A percentile compares a stretch with the other conserved stretches of the same genome.
Evolutionary conservation across 2,329 filamentous ascomycete species (phyloP).

Genomic region (Neofusicoccum laricinum): DNA sequence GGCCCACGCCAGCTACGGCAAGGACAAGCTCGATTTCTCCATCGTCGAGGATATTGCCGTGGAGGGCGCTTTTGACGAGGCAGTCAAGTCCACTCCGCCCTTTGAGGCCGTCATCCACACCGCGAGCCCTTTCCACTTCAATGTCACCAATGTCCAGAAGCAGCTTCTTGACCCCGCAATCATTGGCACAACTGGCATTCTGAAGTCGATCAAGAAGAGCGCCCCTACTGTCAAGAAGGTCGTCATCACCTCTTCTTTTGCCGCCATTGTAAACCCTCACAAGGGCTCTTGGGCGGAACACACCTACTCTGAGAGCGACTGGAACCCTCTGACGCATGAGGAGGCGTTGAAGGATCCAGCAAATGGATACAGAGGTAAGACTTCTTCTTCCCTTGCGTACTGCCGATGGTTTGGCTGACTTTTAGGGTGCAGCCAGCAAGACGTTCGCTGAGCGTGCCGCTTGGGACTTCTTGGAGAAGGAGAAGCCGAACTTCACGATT

Average conservation of each 20-base stretch:
- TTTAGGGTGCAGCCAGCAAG: constrained; percentile 50
- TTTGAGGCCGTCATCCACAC: constrained; percentile 64
- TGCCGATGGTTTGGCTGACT: not conserved
- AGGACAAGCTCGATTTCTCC: constrained; percentile 59
- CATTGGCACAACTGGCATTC: constrained; percentile 61
- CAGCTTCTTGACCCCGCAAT: constrained; percentile 59
- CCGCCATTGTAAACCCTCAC: constrained; percentile 58
- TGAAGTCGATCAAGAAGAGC: constrained; percentile 59
- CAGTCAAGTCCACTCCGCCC: constrained; percentile 58
- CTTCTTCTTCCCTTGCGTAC: not conserved
- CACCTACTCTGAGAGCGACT: constrained; percentile 54
- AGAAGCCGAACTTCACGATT: constrained; percentile 50
- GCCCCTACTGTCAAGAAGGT: constrained; percentile 70
- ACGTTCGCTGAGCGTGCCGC: constrained; percentile 58
- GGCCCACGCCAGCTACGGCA: constrained; percentile 49
- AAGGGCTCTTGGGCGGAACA: constrained; percentile 51
- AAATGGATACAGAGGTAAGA: constrained; percentile 42
- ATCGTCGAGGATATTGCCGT: constrained; percentile 72
- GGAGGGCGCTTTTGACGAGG: constrained; percentile 64
- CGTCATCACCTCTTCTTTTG: constrained; percentile 67
- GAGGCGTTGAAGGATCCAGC: constrained; percentile 45
- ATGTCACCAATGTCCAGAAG: constrained; percentile 69
- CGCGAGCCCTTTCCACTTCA: constrained; percentile 65
- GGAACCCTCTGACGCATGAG: constrained; percentile 56
- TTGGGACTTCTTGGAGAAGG: constrained; percentile 52